Evolutionary conservation across 2,329 filamentous ascomycete genomes (phyloP), one percentile per base, ranked within the genome.

Genomic region (Dryadomyces quercivorus): DNA sequence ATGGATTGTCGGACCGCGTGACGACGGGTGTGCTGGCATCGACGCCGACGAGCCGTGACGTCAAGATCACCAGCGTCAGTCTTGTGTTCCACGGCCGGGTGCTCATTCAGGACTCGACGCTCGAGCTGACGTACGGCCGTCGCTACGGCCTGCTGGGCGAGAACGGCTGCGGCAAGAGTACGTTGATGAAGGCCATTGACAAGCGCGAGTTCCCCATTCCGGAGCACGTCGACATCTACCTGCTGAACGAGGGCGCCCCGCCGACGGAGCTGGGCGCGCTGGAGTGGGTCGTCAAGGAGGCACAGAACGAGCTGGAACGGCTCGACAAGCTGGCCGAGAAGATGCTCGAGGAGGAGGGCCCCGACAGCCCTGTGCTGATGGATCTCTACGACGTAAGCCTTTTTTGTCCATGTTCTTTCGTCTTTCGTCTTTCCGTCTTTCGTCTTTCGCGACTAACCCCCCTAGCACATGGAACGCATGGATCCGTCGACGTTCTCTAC

Each of bases 131-230:
- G 69, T 93, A 89, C 69, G 90, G 87, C 61, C 87, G 91, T 65
- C 84, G 93, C 65, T 98, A 98, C 69, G 93, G 93, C 70, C 78
- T 98, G 56, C 76, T 98, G 60, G 93, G 93, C 66, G 93, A 98
- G 81, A 98, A 98, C 85, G 93, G 93, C 61, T 98, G 93, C 72
- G 93, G 93, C 70, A 98, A 98, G 80, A 94, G 88, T 61, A 98
- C 93, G n/a, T 74, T 98, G 38, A 81, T 98, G 68, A 97, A 96
- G 77, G 82, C 93, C 62, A 95, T 98, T 68, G 85, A 86, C 64
- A 85, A 84, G 66, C 87, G 93, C 74, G 94, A 98, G 72, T 98
- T 84, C 70, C 94, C 93, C 59, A 88, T 98, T 67, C 94, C 93
- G 58, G 87, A 95, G 31, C 91, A 96, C 71, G 80, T 98, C 70